Evolutionary conservation across 2,329 filamentous ascomycete species (phyloP), one percentile per base, ranked within the genome.

Genomic region (Talaromyces sp.): DNA sequence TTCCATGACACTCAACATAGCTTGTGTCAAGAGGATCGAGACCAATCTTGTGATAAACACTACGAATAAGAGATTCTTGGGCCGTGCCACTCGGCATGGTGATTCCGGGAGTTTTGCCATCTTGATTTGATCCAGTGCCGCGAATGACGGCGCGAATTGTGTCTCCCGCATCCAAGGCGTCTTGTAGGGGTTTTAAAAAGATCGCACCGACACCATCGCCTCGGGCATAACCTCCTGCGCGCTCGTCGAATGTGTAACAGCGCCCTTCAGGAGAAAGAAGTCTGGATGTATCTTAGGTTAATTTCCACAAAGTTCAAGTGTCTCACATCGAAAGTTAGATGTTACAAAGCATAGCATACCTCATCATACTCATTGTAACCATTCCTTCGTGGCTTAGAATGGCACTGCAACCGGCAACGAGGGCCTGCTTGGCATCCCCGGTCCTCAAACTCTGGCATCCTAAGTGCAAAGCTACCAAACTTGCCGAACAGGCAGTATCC

Each of bases 201-300:
- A 89, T 69, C 25, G 85, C 80, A 0, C 82, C 86, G 41, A 85
- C 79, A 0, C 87, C 88, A 70, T 90, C 87, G 1, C 87, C 87
- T 43, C 87, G 80, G 0, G 84, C 86, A 69, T 89, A 90, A 1
- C 88, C 88, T 64, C 85, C 84, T 27, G 85, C 87, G 3, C 81
- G 80, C 25, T 79, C 72, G 69, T 88, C 87, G 70, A 85, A 88
- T 73, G 82, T 82, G 39, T 76, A 78, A 56, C 78, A 82, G 59
- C 76, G 75, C 1, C 81, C 80, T 68, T 78, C 71, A 1, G 80
- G 79, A 62, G 79, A 82, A 0, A 84, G 73, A 75, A 83, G 22
- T 49, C 45, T 49, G 8, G n/a, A 6, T 9, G 10, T 19, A 19
- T n/a, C n/a, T 22, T 22, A 6, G 37, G 9, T 41, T 11, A 41